These are phyloP conservation scores for Saccharomyces hybrid DNA, from an alignment of 1,139 yeast species.

Conservation along the genomic window DNA sequence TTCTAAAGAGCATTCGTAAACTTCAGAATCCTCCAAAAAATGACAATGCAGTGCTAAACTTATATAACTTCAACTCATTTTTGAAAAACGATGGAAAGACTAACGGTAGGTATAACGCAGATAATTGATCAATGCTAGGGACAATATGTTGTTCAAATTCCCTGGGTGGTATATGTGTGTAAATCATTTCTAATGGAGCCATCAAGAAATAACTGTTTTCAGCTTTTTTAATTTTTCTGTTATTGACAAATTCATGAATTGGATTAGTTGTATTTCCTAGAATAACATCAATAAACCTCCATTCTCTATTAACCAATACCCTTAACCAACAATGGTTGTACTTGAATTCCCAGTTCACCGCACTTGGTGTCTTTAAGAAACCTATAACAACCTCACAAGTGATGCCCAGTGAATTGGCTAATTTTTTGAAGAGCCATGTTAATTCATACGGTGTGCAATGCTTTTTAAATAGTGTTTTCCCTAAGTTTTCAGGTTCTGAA, in stretches of 20 bases:
- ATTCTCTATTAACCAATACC: slow-evolving; percentile 63
- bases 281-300: slow-evolving; percentile 68
- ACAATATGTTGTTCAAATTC: slow-evolving; percentile 75
- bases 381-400: slow-evolving; percentile 76
- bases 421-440: slow-evolving; percentile 65
- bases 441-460: slow-evolving; percentile 64
- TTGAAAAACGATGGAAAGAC: slow-evolving; percentile 73
- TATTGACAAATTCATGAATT: slow-evolving; percentile 34
- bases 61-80: slow-evolving; percentile 50
- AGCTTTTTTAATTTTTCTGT: slow-evolving; percentile 27
- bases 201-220: slow-evolving; percentile 65
- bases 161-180: slow-evolving; percentile 79
- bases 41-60: slow-evolving; percentile 71
- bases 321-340: slow-evolving; percentile 88
- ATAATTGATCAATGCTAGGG: slow-evolving; percentile 74
- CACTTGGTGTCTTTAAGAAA: slow-evolving; percentile 71
- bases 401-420: slow-evolving; percentile 64
- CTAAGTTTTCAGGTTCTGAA: slow-evolving; percentile 27
- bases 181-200: slow-evolving; percentile 65
- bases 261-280: slow-evolving; percentile 53
- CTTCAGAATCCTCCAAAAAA: slow-evolving; percentile 63
- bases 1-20: slow-evolving; percentile 67
- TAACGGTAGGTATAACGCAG: slow-evolving; percentile 75
- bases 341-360: slow-evolving; percentile 41
- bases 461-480: slow-evolving; percentile 32